Evolutionary conservation across 257 asterid species (phyloP).

Genomic region (Lavandula angustifolia): DNA sequence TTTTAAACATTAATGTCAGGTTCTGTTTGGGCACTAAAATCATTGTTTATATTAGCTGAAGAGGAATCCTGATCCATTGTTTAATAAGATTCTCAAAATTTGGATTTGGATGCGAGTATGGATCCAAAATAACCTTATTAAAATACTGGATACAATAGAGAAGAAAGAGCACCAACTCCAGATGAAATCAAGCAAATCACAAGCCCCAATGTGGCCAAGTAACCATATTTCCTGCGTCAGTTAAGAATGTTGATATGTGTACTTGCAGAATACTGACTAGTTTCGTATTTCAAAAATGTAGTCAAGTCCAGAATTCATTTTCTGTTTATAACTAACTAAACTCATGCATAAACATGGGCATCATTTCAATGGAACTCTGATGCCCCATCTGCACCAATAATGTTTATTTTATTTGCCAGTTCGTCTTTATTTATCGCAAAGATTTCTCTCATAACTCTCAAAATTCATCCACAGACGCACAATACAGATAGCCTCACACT

Average conservation of each 20-base stretch:
- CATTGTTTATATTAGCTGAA: not conserved
- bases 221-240: slow-evolving; percentile 60
- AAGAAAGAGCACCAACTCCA: slow-evolving; percentile 49
- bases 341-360: slow-evolving; percentile 50
- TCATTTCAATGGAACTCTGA: slow-evolving; percentile 84
- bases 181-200: slow-evolving; percentile 55
- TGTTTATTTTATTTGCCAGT: not conserved
- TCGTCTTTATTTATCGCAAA: not conserved
- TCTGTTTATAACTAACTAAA: not conserved
- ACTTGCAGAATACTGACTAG: not conserved
- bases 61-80: slow-evolving; percentile 46
- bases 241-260: not conserved
- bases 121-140: no score
- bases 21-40: slow-evolving; percentile 16
- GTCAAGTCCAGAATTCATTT: not conserved
- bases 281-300: not conserved
- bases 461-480: no score
- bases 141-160: no score
- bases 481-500: no score
- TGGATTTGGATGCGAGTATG: no score
- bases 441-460: no score
- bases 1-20: slow-evolving; percentile 39
- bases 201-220: slow-evolving; percentile 56
- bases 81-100: slow-evolving; percentile 29
- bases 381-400: slow-evolving; percentile 77